Evolutionary conservation across 2,329 filamentous ascomycete species (phyloP).

Genomic region (Arthroderma uncinatum): DNA sequence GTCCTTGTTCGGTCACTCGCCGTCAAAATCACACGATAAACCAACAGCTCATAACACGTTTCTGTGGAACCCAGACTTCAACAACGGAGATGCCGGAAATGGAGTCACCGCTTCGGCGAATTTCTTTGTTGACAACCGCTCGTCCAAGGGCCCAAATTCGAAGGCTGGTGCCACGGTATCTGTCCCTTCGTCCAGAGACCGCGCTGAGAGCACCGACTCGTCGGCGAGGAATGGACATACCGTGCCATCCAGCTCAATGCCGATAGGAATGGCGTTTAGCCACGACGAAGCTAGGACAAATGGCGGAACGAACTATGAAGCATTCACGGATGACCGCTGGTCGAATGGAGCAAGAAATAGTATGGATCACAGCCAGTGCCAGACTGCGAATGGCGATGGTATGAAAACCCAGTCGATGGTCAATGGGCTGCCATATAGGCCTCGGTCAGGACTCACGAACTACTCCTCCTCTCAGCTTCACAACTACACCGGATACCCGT

Average conservation of each 20-base stretch:
- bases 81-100: conserved; percentile 33
- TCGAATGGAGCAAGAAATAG: background rate
- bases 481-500: background rate
- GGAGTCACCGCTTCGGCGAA: conserved; percentile 29
- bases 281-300: background rate
- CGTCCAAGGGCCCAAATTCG: conserved; percentile 45
- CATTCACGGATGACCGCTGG: background rate
- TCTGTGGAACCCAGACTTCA: conserved; percentile 35
- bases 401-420: background rate
- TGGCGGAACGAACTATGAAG: background rate
- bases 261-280: background rate
- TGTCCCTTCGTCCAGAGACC: conserved; percentile 1
- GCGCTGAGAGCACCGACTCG: conserved; percentile 11
- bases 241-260: background rate
- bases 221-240: conserved; percentile 10
- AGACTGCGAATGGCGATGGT: background rate
- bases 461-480: background rate
- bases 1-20: conserved; percentile 29
- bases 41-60: conserved; percentile 36
- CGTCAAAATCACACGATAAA: conserved; percentile 36
- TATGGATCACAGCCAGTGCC: background rate
- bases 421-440: background rate
- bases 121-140: conserved; percentile 29
- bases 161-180: conserved; percentile 16
- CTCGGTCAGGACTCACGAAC: background rate